A percentile compares a stretch with the other conserved stretches of the same genome.
Conservation (phyloP, 208 protist genomes). For the Crithidia expoeki region DNA sequence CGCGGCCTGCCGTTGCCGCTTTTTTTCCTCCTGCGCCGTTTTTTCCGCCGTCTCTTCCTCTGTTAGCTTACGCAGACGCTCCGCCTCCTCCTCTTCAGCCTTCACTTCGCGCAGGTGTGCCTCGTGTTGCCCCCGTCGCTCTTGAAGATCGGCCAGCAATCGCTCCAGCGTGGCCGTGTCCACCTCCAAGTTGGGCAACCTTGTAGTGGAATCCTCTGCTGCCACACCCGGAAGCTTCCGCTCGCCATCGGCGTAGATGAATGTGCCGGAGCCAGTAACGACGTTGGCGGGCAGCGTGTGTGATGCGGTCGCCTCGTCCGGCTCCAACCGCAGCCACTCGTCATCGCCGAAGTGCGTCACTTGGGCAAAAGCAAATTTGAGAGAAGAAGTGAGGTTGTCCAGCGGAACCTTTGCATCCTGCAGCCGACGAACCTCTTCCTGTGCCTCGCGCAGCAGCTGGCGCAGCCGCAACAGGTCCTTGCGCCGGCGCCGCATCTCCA, state of each 20-base stretch:
- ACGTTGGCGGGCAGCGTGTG: not conserved
- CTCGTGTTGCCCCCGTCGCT: slow-evolving; percentile 8
- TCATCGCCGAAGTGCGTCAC: not conserved
- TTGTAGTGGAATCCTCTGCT: not conserved
- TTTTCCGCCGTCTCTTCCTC: not conserved
- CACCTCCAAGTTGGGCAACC: not conserved
- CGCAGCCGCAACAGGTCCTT: slow-evolving; percentile 10
- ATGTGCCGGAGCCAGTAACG: slow-evolving; percentile 5
- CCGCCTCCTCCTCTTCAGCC: slow-evolving; percentile 5
- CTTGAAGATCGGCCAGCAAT: slow-evolving; percentile 15
- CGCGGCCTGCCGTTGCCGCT: not conserved
- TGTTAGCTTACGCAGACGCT: too few species aligned
- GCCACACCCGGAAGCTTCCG: not conserved
- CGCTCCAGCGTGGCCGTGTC: slow-evolving; percentile 20
- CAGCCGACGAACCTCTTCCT: slow-evolving; percentile 2
- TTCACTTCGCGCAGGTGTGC: slow-evolving; percentile 2
- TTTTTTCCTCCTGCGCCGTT: slow-evolving; percentile 2
- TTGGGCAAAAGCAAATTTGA: slow-evolving; percentile 8
- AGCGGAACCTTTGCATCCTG: slow-evolving; percentile 2
- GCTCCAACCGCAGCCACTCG: not conserved
- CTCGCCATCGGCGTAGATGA: slow-evolving; percentile 2
- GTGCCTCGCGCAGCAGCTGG: slow-evolving; percentile 7
- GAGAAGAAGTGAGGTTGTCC: slow-evolving; percentile 10
- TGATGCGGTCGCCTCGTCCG: not conserved
- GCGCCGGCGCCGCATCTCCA: not conserved